Conservation (phyloP, 345 rosid species). For the Punica granatum region DNA sequence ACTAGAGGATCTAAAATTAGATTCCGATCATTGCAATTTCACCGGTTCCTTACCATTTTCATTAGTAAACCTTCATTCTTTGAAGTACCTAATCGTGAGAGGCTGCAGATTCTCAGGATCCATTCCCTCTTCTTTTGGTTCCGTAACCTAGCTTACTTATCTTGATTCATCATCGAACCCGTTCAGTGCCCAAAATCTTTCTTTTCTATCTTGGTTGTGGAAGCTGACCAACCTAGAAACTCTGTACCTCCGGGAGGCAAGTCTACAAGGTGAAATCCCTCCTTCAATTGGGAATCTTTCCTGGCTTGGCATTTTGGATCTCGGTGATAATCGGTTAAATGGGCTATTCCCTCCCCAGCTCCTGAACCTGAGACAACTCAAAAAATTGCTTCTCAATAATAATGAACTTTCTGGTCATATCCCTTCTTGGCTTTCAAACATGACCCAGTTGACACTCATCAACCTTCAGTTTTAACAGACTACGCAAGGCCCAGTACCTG, state of each 20-base stretch:
- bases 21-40: not conserved
- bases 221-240: not conserved
- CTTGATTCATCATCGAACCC: not conserved
- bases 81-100: not conserved
- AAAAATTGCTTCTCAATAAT: fast-evolving
- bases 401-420: constrained; percentile 11
- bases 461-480: not conserved
- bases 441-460: not conserved
- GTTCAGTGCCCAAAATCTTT: fast-evolving
- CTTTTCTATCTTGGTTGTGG: not conserved
- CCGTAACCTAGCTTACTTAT: constrained; percentile 4
- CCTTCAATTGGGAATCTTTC: not conserved
- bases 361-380: constrained; percentile 1
- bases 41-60: not conserved
- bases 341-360: constrained; percentile 10
- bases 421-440: constrained; percentile 7
- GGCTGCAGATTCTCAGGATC: constrained; percentile 7
- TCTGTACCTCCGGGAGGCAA: not conserved
- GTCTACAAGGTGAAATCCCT: not conserved
- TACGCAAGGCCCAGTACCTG: constrained; percentile 15
- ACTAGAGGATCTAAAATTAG: not conserved
- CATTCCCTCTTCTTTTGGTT: constrained; percentile 14
- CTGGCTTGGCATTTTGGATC: not conserved
- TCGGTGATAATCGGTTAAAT: not conserved
- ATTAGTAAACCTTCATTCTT: constrained; percentile 2